Evolutionary conservation across 352 stramenopile species (phyloP).

Genomic region (Peronosclerospora sorghi): DNA sequence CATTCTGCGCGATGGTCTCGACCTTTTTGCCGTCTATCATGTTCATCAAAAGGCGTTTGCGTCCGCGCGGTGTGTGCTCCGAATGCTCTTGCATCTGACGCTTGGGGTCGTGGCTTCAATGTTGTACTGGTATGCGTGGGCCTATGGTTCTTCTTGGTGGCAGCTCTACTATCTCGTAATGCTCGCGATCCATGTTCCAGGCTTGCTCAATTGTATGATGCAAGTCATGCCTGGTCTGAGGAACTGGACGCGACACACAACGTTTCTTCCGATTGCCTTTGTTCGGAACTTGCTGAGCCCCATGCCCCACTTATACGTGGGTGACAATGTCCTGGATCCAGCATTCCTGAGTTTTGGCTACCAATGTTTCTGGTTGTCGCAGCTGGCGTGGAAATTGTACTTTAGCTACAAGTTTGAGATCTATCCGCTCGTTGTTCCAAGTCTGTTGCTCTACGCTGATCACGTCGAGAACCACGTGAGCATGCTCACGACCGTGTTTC

Average conservation of each 20-base stretch:
- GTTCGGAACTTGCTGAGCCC: conserved; percentile 86
- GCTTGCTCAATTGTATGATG: conserved; percentile 59
- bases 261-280: conserved; percentile 49
- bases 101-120: conserved; percentile 50
- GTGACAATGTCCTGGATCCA: conserved; percentile 93
- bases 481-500: conserved; percentile 71
- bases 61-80: conserved; percentile 79
- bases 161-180: conserved; percentile 43
- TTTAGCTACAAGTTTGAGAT: conserved; percentile 99
- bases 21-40: conserved; percentile 81
- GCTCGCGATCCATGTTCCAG: conserved; percentile 54
- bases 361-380: conserved; percentile 91
- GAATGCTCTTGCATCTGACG: conserved; percentile 68
- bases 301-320: conserved; percentile 94
- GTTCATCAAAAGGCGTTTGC: conserved; percentile 26
- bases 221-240: conserved; percentile 68
- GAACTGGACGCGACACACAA: conserved; percentile 71
- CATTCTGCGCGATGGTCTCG: conserved; percentile 86
- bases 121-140: conserved; percentile 78
- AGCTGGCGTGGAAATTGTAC: conserved; percentile 94
- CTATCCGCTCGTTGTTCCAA: conserved; percentile 90
- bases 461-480: conserved; percentile 85
- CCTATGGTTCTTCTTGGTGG: conserved; percentile 48
- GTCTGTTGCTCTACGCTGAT: conserved; percentile 93
- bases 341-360: conserved; percentile 85